Conservation (phyloP, 2,329 filamentous ascomycete species). For the Lasiodiplodia citricola region DNA sequence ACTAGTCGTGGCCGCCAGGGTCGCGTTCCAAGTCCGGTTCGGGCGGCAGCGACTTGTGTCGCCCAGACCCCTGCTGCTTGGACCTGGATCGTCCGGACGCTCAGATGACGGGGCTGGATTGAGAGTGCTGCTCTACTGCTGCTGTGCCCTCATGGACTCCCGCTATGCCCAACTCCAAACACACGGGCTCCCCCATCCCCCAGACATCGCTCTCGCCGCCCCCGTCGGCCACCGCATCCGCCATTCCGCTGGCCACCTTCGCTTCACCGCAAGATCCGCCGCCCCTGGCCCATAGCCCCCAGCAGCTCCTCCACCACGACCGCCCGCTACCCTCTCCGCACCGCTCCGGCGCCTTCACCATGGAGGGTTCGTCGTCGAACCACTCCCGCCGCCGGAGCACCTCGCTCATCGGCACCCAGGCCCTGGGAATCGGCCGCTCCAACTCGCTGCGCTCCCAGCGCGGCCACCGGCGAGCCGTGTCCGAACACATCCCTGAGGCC, state of each 20-base stretch:
- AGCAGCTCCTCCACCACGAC: constrained; percentile 14
- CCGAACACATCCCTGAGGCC: constrained; percentile 25
- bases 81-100: neutral
- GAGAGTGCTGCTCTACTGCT: neutral
- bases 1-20: neutral
- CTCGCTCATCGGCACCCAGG: constrained; percentile 17
- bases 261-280: neutral
- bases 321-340: constrained; percentile 12
- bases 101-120: neutral
- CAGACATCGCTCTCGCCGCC: constrained; percentile 1
- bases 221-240: constrained; percentile 19
- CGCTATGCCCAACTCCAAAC: constrained; percentile 20
- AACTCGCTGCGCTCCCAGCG: constrained; percentile 23
- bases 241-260: constrained; percentile 25
- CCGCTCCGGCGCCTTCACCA: constrained; percentile 23
- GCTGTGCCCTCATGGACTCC: constrained; percentile 17
- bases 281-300: constrained; percentile 6
- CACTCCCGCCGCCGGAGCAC: constrained; percentile 26
- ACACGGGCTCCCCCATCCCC: constrained; percentile 18
- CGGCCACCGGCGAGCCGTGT: constrained; percentile 22
- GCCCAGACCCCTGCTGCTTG: neutral
- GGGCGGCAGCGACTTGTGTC: neutral
- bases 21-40: neutral
- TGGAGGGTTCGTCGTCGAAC: constrained; percentile 23
- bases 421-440: constrained; percentile 18